Percentiles rank a stretch among this genome's conserved stretches.
Conservation (phyloP, 208 protist species). For the Polymyxa betae region DNA sequence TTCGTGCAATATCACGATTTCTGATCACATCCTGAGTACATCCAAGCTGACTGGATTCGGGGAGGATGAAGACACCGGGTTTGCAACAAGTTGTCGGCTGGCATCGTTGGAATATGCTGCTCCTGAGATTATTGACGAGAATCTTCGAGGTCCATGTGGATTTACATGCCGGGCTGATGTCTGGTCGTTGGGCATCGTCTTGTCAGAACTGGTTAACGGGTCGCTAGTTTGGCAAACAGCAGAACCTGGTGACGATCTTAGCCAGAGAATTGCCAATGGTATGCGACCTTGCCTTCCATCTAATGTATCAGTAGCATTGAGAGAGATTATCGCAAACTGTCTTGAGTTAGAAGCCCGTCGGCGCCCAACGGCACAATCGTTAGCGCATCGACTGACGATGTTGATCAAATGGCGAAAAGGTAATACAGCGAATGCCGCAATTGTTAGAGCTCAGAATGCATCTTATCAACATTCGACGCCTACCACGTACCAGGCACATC, state of each 20-base stretch:
- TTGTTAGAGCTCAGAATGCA: too few species aligned
- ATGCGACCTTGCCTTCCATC: background rate
- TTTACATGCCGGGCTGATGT: constrained; percentile 13
- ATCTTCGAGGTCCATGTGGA: background rate
- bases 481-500: too few species aligned
- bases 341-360: background rate
- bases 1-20: background rate
- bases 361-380: constrained; percentile 2
- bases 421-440: too few species aligned
- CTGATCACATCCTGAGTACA: background rate
- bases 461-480: too few species aligned
- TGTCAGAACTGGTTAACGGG: background rate
- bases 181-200: background rate
- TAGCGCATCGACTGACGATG: too few species aligned
- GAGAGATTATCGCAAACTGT: background rate
- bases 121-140: background rate
- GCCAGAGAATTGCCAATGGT: background rate
- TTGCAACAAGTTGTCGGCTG: background rate
- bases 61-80: background rate
- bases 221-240: background rate
- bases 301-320: background rate
- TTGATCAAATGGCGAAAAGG: too few species aligned
- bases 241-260: background rate
- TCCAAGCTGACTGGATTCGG: background rate
- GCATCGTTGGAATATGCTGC: background rate